Evolutionary conservation across 225 moss, liverwort and hornwort genomes (phyloP).

Genomic region (Climacium dendroides): DNA sequence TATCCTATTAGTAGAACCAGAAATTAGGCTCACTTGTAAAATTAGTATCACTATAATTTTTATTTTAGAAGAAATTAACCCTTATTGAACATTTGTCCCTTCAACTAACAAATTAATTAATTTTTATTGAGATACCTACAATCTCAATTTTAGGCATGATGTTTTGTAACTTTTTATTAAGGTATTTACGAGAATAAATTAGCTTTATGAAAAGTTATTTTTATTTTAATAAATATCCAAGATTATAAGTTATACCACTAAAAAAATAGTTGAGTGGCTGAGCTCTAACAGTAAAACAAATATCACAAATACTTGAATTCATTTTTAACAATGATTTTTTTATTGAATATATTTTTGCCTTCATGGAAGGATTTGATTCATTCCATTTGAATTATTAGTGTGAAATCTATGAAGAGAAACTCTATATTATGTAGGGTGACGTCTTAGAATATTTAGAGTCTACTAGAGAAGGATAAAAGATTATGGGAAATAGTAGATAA

Average conservation of each 20-base stretch:
- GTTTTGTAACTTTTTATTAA: neutral
- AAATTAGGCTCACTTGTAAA: accelerated
- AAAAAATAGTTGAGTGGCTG: accelerated
- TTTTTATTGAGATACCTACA: accelerated
- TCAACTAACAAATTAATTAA: neutral
- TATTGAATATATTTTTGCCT: neutral
- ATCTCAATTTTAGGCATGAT: neutral
- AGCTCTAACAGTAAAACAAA: accelerated
- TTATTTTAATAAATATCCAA: accelerated
- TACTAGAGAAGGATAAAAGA: too few relatives aligned
- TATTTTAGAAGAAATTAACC: neutral
- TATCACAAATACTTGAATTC: neutral
- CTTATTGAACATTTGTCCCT: accelerated
- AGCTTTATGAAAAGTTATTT: neutral
- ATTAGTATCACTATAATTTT: neutral
- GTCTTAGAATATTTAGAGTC: too few relatives aligned
- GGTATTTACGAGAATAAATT: neutral
- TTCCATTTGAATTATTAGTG: neutral
- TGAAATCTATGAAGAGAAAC: accelerated
- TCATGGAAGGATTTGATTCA: neutral
- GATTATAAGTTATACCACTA: neutral
- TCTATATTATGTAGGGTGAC: too few relatives aligned
- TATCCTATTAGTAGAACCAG: accelerated
- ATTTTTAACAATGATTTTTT: too few relatives aligned
- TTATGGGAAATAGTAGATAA: too few relatives aligned